Evolutionary conservation across 129 eudicot species (phyloP).

Genomic region (Artemisia argyi): DNA sequence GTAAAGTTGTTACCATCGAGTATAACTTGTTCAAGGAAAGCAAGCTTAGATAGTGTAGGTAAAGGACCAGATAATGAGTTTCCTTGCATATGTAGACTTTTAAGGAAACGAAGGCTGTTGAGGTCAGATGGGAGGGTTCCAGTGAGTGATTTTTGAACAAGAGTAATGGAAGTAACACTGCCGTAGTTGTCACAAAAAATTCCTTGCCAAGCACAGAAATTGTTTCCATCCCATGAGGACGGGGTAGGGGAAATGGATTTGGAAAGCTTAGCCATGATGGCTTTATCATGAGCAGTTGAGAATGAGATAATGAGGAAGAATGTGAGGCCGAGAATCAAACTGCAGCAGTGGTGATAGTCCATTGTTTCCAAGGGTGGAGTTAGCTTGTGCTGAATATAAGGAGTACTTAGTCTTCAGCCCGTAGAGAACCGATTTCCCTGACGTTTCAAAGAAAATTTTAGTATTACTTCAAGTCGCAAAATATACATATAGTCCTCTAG

Average conservation of each 20-base stretch:
- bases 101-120: constrained; percentile 32
- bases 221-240: neutral
- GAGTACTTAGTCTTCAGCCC: too few species aligned
- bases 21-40: constrained; percentile 20
- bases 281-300: constrained; percentile 43
- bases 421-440: too few species aligned
- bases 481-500: too few species aligned
- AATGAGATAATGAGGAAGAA: too few species aligned
- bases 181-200: constrained; percentile 42
- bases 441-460: too few species aligned
- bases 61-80: too few species aligned
- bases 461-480: too few species aligned
- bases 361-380: too few species aligned
- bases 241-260: neutral
- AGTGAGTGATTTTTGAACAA: too few species aligned
- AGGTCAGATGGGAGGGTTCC: constrained; percentile 46
- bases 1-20: constrained; percentile 35
- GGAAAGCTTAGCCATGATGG: constrained; percentile 34
- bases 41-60: constrained; percentile 41
- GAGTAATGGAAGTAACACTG: too few species aligned
- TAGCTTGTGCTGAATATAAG: too few species aligned
- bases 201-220: constrained; percentile 42
- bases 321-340: constrained; percentile 34
- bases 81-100: constrained; percentile 20
- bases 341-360: too few species aligned